Base-by-base conservation (phyloP, 2,329 filamentous ascomycete species). In the Penicillium sp. region DNA sequence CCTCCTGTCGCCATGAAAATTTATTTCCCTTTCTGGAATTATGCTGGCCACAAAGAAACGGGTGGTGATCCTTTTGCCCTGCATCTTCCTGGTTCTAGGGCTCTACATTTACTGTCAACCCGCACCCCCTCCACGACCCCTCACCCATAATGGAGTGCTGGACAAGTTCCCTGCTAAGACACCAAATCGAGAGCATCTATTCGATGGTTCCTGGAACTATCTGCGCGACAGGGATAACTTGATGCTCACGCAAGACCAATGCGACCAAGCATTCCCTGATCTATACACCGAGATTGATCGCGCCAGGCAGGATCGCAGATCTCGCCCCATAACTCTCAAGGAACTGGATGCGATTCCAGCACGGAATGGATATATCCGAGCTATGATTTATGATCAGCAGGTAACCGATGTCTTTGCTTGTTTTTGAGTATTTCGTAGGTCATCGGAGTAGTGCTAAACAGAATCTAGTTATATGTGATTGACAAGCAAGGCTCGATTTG, bases 231-330 rank as follows among this genome's bases (percentile, higher is more conserved):
- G 60, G 9, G 51, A 56, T 18, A 67, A 67, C 27, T 44, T 57
- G 32, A 54, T 55, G 14, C 63, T 68, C 4, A 57, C 51, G 10
- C 51, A 55, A 10, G 45, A 43, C 3, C 62, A 68, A 49, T 69
- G 67, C 40, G 53, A 55, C 13, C 36, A 55, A 9, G 57, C 62
- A 11, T 69, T 70, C 35, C 66, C 67, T 3, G 67, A 62, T 6
- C 42, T 69, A 13, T 69, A 67, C 49, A 59, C 62, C 29, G 68
- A 69, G 39, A 43, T 66, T 9, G 41, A 57, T 26, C 66, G 67
- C 27, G 65, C 62, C 2, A 46, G 47, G 5, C 39, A 39, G 2
- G 62, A 60, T 40, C 68, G 67, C 61, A 32, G 41, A 11, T 18
- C 38, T 4, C 53, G 47, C 5, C 60, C 56, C 9, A 59, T 68